phyloP scores from a whole-genome alignment of 805 yeast genomes.

The Candida dajiaensis region DNA sequence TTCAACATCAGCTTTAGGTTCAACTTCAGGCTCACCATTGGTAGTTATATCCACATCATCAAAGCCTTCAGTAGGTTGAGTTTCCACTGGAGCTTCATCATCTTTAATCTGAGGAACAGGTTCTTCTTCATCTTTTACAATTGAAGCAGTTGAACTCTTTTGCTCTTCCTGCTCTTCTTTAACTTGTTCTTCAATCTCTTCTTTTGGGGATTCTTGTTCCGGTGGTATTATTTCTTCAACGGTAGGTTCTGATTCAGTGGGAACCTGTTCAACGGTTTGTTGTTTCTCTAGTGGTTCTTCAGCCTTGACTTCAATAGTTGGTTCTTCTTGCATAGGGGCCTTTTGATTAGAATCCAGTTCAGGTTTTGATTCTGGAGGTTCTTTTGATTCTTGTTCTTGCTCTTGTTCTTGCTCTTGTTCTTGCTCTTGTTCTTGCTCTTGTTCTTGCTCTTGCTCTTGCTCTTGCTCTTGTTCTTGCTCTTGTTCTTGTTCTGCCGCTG shows the following conservation, averaged over 20 bases:
- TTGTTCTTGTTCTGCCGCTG: no score
- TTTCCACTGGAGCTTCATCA: constrained; percentile 7
- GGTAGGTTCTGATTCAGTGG: constrained; percentile 1
- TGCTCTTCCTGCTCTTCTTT: constrained; percentile 15
- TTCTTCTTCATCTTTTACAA: constrained; percentile 3
- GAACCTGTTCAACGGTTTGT: neutral
- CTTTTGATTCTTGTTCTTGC: neutral
- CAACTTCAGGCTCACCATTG: constrained; percentile 7
- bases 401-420: neutral
- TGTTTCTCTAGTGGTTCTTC: neutral
- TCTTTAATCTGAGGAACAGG: constrained; percentile 5
- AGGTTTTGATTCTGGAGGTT: neutral
- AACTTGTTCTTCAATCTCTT: constrained; percentile 14
- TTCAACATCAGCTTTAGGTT: constrained; percentile 14
- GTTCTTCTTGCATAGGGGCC: neutral
- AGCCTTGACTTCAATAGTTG: neutral
- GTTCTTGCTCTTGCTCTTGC: neutral
- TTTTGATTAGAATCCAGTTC: neutral
- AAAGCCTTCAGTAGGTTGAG: neutral
- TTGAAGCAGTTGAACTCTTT: neutral
- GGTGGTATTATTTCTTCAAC: constrained; percentile 6
- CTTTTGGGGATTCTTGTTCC: constrained; percentile 5
- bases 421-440: neutral
- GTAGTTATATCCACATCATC: constrained; percentile 5
- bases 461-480: neutral